phyloP scores from a whole-genome alignment of 805 yeast genomes.

The Gaillardinia entomophila region DNA sequence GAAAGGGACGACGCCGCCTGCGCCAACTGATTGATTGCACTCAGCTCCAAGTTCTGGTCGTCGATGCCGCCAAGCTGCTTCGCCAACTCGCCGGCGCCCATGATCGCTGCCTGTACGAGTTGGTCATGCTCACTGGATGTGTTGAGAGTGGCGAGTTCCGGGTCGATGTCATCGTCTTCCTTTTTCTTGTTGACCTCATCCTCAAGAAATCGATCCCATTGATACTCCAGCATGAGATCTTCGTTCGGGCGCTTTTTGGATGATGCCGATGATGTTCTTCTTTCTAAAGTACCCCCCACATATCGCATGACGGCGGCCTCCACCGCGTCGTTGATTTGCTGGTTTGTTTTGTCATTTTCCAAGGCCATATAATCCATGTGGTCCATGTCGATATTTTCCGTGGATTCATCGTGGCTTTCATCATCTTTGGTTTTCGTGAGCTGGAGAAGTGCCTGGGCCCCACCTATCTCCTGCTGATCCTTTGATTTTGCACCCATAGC shows the following conservation, averaged over 20 bases:
- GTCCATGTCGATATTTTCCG: slow-evolving; percentile 1
- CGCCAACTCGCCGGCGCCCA: slow-evolving; percentile 62
- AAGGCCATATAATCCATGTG: slow-evolving; percentile 3
- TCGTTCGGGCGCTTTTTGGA: slow-evolving; percentile 5
- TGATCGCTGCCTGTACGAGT: slow-evolving; percentile 63
- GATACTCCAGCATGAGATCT: slow-evolving; percentile 38
- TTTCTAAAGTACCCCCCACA: slow-evolving; percentile 55
- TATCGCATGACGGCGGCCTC: slow-evolving; percentile 75
- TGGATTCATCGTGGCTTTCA: slow-evolving; percentile 1
- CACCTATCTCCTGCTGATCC: slow-evolving; percentile 37
- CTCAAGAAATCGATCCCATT: slow-evolving; percentile 37
- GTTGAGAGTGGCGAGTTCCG: slow-evolving; percentile 32
- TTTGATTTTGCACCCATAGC: slow-evolving; percentile 14
- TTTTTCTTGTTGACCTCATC: slow-evolving; percentile 3
- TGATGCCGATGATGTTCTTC: slow-evolving; percentile 10
- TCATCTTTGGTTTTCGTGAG: slow-evolving; percentile 9
- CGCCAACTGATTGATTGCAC: slow-evolving; percentile 22
- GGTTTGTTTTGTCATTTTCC: slow-evolving; percentile 23
- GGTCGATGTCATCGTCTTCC: slow-evolving; percentile 26
- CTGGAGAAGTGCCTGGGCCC: slow-evolving; percentile 40
- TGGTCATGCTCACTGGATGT: slow-evolving; percentile 50
- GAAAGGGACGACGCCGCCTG: slow-evolving; percentile 22
- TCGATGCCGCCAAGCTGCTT: slow-evolving; percentile 26
- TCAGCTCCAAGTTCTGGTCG: no score
- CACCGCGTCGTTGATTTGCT: slow-evolving; percentile 47